These are phyloP conservation scores for Ceratobasidium sp. DNA, from an alignment of 1,284 basidiomycete species.

Conservation along the genomic window DNA sequence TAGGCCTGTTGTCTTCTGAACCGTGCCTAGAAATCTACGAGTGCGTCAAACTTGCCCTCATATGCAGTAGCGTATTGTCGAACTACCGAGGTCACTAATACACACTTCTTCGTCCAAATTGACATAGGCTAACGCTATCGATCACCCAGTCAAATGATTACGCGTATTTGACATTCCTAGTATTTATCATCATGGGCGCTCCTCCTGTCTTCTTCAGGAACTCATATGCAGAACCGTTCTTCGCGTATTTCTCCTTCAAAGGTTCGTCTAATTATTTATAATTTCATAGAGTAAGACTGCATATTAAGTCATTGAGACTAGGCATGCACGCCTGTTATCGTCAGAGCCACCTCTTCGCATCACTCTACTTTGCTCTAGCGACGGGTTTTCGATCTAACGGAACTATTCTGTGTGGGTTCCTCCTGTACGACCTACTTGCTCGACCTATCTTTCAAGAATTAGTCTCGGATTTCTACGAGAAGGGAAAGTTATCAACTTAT, in stretches of 20 bases:
- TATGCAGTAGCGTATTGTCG: too few species aligned
- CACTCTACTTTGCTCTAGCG: conserved; percentile 75
- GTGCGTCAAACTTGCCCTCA: conserved; percentile 53
- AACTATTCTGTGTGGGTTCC: conserved; percentile 77
- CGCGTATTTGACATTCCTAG: conserved; percentile 71
- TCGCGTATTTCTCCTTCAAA: conserved; percentile 80
- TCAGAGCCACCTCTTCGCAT: conserved; percentile 66
- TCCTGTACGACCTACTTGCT: conserved; percentile 76
- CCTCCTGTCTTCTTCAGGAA: conserved; percentile 79
- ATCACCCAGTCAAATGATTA: conserved; percentile 62
- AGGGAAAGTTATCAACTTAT: background rate
- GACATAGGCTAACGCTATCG: background rate
- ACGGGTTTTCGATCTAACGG: conserved; percentile 86
- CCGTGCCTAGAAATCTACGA: conserved; percentile 65
- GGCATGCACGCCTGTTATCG: conserved; percentile 73
- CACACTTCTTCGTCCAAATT: background rate
- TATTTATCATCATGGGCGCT: conserved; percentile 86
- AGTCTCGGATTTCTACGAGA: background rate
- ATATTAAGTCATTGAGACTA: background rate
- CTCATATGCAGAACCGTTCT: conserved; percentile 88
- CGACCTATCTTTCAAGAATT: conserved; percentile 62
- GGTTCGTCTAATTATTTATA: conserved; percentile 62
- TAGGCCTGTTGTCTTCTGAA: conserved; percentile 2
- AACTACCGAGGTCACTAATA: background rate
- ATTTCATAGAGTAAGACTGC: too few species aligned